Conservation (phyloP, 371 early-diverging fungal species). For the Circinella minor region DNA sequence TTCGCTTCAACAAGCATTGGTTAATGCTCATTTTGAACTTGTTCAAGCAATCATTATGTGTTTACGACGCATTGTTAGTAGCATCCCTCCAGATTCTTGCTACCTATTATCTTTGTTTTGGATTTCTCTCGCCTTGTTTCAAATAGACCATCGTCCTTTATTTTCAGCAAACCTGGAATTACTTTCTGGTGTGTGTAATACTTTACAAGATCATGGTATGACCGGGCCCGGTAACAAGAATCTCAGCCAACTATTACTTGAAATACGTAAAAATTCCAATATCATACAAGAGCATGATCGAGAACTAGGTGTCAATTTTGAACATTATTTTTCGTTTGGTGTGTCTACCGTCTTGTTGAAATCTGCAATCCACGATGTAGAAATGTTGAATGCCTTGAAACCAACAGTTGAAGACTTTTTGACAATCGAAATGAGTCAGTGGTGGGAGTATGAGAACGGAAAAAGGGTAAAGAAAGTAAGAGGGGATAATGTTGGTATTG, state of each 20-base stretch:
- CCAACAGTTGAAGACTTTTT: conserved; percentile 69
- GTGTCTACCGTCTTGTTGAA: conserved; percentile 79
- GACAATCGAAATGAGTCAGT: conserved; percentile 53
- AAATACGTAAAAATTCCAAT: conserved; percentile 65
- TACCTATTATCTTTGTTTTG: conserved; percentile 86
- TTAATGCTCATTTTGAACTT: conserved; percentile 70
- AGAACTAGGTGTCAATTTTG: conserved; percentile 73
- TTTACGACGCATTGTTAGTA: conserved; percentile 80
- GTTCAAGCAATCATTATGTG: conserved; percentile 76
- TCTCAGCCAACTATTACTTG: conserved; percentile 32
- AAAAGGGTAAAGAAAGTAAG: neutral
- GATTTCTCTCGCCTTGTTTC: conserved; percentile 81
- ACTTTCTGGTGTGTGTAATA: conserved; percentile 68
- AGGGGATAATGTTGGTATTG: conserved; percentile 28
- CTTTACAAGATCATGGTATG: conserved; percentile 61
- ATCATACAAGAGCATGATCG: conserved; percentile 1
- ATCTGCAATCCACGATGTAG: conserved; percentile 54
- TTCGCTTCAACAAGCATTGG: conserved; percentile 79
- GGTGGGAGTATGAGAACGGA: neutral
- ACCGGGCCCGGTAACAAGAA: conserved; percentile 28
- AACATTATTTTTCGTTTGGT: conserved; percentile 85
- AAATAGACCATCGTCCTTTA: conserved; percentile 80
- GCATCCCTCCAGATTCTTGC: conserved; percentile 71
- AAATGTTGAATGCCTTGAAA: conserved; percentile 67
- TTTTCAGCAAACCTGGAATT: conserved; percentile 74